Conservation (phyloP, 208 protist species). For the Leishmania amazonensis region DNA sequence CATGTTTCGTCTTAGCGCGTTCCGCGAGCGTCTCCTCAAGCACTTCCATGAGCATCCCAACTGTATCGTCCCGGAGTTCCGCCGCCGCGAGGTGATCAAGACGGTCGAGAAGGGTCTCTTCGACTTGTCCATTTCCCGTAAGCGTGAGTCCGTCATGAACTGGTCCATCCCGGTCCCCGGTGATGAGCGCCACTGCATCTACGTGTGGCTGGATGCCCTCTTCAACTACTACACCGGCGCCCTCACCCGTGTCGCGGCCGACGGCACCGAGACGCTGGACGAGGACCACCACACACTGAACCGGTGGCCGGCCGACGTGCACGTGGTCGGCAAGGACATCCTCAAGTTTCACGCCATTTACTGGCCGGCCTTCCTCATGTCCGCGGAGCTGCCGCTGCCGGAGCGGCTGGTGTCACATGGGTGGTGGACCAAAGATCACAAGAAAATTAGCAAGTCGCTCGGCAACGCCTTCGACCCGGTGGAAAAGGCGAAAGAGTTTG, state of each 20-base stretch:
- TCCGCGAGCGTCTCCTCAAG: conserved; percentile 84
- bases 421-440: conserved; percentile 96
- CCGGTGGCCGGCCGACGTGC: conserved; percentile 86
- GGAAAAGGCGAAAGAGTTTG: conserved; percentile 81
- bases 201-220: conserved; percentile 99
- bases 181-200: conserved; percentile 96
- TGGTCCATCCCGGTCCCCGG: conserved; percentile 98
- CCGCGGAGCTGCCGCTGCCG: conserved; percentile 93
- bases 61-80: conserved; percentile 92
- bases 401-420: conserved; percentile 93
- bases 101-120: conserved; percentile 85
- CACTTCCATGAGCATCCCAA: conserved; percentile 85
- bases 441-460: conserved; percentile 98
- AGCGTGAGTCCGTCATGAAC: conserved; percentile 71
- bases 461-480: conserved; percentile 97
- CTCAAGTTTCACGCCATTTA: conserved; percentile 99
- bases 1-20: conserved; percentile 96
- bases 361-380: conserved; percentile 99
- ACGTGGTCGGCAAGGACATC: conserved; percentile 99
- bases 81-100: conserved; percentile 93
- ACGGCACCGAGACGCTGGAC: conserved; percentile 47
- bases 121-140: conserved; percentile 98
- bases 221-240: conserved; percentile 98
- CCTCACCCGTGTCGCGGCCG: conserved; percentile 36
- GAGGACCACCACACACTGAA: conserved; percentile 47